Percentiles rank a stretch among this genome's conserved stretches.
These are phyloP conservation scores for Cordyceps fumosorosea DNA, from an alignment of 2,329 filamentous ascomycete genomes.

Conservation along the genomic window DNA sequence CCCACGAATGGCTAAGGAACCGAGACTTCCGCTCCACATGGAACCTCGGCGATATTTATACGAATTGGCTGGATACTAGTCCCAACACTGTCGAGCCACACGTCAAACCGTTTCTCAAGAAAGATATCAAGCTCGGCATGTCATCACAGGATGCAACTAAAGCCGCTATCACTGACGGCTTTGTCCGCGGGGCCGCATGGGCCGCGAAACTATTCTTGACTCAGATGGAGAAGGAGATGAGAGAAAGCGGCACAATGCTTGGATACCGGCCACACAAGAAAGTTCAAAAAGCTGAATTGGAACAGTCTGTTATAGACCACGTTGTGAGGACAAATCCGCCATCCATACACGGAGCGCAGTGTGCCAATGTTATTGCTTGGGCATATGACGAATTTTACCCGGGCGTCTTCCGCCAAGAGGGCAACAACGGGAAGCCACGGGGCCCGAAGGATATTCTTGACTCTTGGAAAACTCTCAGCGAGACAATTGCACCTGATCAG, in stretches of 20 bases:
- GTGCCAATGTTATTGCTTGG: conserved; percentile 6
- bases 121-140: conserved; percentile 6
- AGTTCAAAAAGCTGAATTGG: background rate
- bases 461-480: background rate
- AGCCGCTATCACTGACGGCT: conserved; percentile 5
- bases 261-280: conserved; percentile 9
- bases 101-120: background rate
- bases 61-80: background rate
- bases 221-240: conserved; percentile 4
- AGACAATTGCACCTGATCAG: background rate
- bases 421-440: background rate
- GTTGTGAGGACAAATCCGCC: conserved; percentile 8
- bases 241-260: conserved; percentile 6
- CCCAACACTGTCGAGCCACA: conserved; percentile 1
- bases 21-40: conserved; percentile 4
- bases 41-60: background rate
- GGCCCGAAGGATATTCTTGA: background rate
- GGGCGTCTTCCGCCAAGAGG: conserved; percentile 7
- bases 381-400: conserved; percentile 10
- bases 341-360: background rate
- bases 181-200: conserved; percentile 9
- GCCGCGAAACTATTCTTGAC: background rate
- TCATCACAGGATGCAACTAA: conserved; percentile 5
- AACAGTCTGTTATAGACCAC: background rate
- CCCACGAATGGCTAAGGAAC: background rate